Percentiles rank a stretch among this genome's conserved stretches.
Evolutionary conservation across 371 early-diverging fungal species (phyloP).

Genomic region (Enteropsectra breve): DNA sequence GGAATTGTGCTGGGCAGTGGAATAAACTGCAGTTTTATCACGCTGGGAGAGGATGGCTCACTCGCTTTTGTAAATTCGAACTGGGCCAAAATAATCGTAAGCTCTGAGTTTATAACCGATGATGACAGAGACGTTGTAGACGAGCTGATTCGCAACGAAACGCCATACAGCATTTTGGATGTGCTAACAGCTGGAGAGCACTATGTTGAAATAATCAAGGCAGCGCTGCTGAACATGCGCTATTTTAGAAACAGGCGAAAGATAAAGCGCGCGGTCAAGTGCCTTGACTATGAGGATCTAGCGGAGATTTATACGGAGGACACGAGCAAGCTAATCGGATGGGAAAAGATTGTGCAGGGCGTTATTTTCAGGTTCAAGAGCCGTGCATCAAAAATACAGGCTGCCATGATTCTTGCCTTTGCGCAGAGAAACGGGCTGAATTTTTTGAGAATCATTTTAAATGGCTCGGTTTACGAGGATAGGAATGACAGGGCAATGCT

Average conservation of each 20-base stretch:
- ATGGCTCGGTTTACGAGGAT: slow-evolving; percentile 3
- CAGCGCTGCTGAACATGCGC: not conserved
- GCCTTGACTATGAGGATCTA: not conserved
- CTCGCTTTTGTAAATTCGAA: slow-evolving; percentile 11
- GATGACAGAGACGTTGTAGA: slow-evolving; percentile 62
- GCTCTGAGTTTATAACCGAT: slow-evolving; percentile 64
- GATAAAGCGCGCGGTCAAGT: too few species aligned
- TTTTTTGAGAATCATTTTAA: not conserved
- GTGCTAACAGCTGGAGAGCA: slow-evolving; percentile 1
- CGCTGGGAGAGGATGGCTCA: not conserved
- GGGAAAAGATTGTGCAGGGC: not conserved
- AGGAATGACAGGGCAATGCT: not conserved
- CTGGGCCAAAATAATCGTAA: slow-evolving; percentile 9
- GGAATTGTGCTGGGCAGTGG: slow-evolving; percentile 87
- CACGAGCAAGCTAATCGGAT: not conserved
- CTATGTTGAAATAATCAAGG: not conserved
- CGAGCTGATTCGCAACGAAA: slow-evolving; percentile 63
- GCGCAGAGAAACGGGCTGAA: not conserved
- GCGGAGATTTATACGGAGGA: not conserved
- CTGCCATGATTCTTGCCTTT: not conserved
- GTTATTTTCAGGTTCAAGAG: not conserved
- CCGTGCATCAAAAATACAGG: not conserved
- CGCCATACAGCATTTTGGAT: slow-evolving; percentile 65
- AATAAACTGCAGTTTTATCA: slow-evolving; percentile 81
- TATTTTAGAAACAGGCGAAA: not conserved